Evolutionary conservation across 805 yeast genomes (phyloP).

Genomic region (Hanseniaspora singularis): DNA sequence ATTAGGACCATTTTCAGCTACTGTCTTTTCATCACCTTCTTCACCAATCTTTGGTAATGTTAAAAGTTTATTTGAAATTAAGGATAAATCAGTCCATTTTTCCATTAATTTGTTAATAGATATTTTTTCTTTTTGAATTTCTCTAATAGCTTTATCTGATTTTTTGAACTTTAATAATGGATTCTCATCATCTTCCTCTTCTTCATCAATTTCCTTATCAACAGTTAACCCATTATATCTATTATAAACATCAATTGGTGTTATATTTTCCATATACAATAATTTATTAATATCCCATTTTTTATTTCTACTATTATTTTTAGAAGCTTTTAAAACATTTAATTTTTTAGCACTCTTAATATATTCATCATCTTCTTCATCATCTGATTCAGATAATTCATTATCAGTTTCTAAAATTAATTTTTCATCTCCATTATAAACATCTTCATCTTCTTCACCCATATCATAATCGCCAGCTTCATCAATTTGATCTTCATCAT

Average conservation of each 20-base stretch:
- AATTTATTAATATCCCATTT: slow-evolving; percentile 73
- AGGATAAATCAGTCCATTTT: slow-evolving; percentile 25
- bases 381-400: slow-evolving; percentile 35
- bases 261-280: slow-evolving; percentile 64
- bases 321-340: slow-evolving; percentile 31
- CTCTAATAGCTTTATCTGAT: slow-evolving; percentile 25
- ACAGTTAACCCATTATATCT: slow-evolving; percentile 55
- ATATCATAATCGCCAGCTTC: slow-evolving; percentile 33
- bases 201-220: slow-evolving; percentile 35
- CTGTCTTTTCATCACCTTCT: slow-evolving; percentile 22
- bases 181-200: slow-evolving; percentile 31
- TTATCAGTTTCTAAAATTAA: slow-evolving; percentile 41
- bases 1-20: slow-evolving; percentile 29
- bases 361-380: slow-evolving; percentile 30
- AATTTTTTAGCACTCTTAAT: slow-evolving; percentile 47
- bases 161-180: slow-evolving; percentile 9
- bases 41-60: slow-evolving; percentile 26
- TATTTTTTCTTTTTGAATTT: slow-evolving; percentile 28
- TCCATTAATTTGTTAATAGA: slow-evolving; percentile 25
- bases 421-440: slow-evolving; percentile 29
- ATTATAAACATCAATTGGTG: slow-evolving; percentile 57
- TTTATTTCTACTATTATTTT: slow-evolving; percentile 31
- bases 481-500: slow-evolving; percentile 32
- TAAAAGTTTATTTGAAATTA: slow-evolving; percentile 26
- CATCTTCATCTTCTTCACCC: slow-evolving; percentile 34